phyloP scores from a whole-genome alignment of 225 moss, liverwort and hornwort species.

The Polytrichum commune region DNA sequence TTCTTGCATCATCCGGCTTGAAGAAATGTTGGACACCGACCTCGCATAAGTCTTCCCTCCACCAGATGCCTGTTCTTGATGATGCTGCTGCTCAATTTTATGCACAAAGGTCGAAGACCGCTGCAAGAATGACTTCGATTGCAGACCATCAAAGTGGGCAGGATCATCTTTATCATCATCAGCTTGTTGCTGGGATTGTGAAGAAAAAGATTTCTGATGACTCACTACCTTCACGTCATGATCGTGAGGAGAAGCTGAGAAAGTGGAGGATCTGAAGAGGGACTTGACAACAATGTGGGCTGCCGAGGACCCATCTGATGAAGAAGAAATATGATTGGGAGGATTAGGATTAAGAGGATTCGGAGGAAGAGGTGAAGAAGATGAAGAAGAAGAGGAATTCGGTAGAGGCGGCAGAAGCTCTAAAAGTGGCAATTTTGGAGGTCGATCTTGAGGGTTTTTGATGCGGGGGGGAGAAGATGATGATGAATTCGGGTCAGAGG shows the following conservation, averaged over 20 bases:
- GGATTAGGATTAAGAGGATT: not conserved
- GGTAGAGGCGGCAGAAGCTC: not conserved
- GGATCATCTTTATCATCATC: no score
- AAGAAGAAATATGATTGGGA: not conserved
- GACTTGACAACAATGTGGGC: conserved; percentile 6
- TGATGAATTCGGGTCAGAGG: not conserved
- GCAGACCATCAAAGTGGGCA: not conserved
- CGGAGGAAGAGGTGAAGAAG: not conserved
- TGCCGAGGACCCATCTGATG: conserved; percentile 9
- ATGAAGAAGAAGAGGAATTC: not conserved
- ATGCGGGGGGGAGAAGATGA: no score
- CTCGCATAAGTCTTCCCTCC: conserved; percentile 10
- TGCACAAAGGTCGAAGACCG: conserved; percentile 18
- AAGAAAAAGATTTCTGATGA: not conserved
- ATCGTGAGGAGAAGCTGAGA: conserved; percentile 11
- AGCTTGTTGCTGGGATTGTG: not conserved
- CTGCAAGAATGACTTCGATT: conserved; percentile 10
- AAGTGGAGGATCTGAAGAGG: conserved; percentile 29
- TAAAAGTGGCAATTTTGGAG: not conserved
- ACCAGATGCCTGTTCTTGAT: not conserved
- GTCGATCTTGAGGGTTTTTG: no score
- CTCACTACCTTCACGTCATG: not conserved
- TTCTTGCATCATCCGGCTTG: not conserved
- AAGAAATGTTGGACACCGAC: conserved; percentile 5
- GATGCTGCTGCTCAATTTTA: not conserved